These are phyloP conservation scores for Candida sanyaensis DNA, from an alignment of 1,139 yeast species.

Conservation along the genomic window DNA sequence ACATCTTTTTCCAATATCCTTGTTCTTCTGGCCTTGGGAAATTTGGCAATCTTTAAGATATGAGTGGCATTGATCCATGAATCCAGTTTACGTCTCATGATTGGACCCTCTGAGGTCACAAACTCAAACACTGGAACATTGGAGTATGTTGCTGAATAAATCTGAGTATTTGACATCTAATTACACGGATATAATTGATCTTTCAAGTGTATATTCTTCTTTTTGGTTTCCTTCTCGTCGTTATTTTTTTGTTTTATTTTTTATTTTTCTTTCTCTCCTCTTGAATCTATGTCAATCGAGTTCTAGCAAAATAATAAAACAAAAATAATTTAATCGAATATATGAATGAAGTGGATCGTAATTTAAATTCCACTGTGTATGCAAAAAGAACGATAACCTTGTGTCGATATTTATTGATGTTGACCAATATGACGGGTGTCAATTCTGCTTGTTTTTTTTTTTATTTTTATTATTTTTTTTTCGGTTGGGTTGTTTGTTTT, in stretches of 20 bases:
- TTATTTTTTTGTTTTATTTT: too few species aligned
- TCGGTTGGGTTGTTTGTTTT: not conserved
- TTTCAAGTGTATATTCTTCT: not conserved
- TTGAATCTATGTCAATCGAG: too few species aligned
- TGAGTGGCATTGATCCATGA: constrained; percentile 93
- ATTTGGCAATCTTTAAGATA: constrained; percentile 81
- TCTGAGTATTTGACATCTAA: constrained; percentile 32
- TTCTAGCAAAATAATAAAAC: too few species aligned
- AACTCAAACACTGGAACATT: constrained; percentile 77
- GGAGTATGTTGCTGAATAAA: constrained; percentile 80
- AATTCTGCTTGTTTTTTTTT: not conserved
- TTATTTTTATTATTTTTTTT: too few species aligned
- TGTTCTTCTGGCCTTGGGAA: constrained; percentile 84
- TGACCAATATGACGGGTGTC: too few species aligned
- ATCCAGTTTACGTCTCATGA: constrained; percentile 80
- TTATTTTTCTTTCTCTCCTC: not conserved
- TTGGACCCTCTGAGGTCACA: constrained; percentile 69
- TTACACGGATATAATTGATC: not conserved
- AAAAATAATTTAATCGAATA: too few species aligned
- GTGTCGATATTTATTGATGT: too few species aligned
- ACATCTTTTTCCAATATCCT: constrained; percentile 85
- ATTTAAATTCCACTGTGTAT: too few species aligned
- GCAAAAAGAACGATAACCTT: too few species aligned
- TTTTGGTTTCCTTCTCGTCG: not conserved
- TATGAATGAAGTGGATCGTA: too few species aligned